Evolutionary conservation across 1,284 basidiomycete genomes (phyloP).

Genomic region (Naganishia albida): DNA sequence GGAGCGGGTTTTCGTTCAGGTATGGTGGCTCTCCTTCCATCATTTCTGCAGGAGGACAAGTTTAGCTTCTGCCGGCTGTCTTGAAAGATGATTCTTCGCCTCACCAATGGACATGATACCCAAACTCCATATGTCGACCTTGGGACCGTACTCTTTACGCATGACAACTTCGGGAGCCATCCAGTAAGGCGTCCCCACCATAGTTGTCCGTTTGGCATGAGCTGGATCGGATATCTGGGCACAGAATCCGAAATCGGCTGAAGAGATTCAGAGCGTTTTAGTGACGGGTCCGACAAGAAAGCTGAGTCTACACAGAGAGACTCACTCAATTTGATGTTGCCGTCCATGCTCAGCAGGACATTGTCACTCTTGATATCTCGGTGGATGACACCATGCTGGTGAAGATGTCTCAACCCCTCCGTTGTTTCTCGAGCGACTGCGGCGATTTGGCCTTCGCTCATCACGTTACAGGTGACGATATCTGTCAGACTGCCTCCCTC

Average conservation of each 20-base stretch:
- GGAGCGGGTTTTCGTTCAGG: slow-evolving; percentile 92
- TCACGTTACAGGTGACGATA: slow-evolving; percentile 93
- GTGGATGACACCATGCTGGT: slow-evolving; percentile 93
- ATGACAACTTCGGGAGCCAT: slow-evolving; percentile 99
- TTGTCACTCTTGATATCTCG: slow-evolving; percentile 99
- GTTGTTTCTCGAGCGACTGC: slow-evolving; percentile 87
- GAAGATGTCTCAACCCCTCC: slow-evolving; percentile 87
- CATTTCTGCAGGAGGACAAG: slow-evolving; percentile 70
- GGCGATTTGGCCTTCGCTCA: slow-evolving; percentile 91
- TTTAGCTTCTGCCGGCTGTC: slow-evolving; percentile 24
- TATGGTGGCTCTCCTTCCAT: slow-evolving; percentile 99
- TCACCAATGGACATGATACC: slow-evolving; percentile 98
- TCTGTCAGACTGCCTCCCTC: slow-evolving; percentile 88
- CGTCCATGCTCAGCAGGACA: slow-evolving; percentile 84
- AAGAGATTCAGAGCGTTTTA: neutral
- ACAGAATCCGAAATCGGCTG: slow-evolving; percentile 98
- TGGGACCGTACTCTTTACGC: slow-evolving; percentile 96
- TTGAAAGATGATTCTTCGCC: slow-evolving; percentile 36
- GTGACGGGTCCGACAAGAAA: neutral
- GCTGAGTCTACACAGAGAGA: slow-evolving; percentile 40
- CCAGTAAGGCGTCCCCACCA: slow-evolving; percentile 99
- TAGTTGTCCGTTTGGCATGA: slow-evolving; percentile 94
- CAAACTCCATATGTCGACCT: slow-evolving; percentile 97
- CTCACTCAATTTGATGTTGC: slow-evolving; percentile 96
- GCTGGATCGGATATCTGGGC: slow-evolving; percentile 91